Percentiles rank a stretch among this genome's conserved stretches.
phyloP scores from a whole-genome alignment of 2,329 filamentous ascomycete genomes.

The Ophiostoma sp. region DNA sequence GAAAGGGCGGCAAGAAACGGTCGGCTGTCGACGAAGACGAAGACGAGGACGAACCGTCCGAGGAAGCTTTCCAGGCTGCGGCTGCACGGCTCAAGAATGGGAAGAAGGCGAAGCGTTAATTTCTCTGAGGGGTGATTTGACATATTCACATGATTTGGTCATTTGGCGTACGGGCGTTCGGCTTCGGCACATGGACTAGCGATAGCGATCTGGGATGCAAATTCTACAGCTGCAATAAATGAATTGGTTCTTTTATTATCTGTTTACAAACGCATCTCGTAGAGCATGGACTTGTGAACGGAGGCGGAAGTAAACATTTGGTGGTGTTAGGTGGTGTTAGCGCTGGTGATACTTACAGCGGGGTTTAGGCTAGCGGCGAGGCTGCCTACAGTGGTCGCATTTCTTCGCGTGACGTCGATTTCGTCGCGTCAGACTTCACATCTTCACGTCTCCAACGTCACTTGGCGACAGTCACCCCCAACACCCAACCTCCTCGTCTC shows the following conservation, averaged over 20 bases:
- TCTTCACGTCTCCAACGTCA: background rate
- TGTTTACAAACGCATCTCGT: background rate
- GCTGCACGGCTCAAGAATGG: slow-evolving; percentile 50
- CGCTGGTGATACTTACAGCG: background rate
- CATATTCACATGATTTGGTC: background rate
- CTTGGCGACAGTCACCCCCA: background rate
- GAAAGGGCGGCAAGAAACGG: slow-evolving; percentile 48
- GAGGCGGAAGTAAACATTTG: background rate
- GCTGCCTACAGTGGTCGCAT: slow-evolving; percentile 5
- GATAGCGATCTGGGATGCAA: slow-evolving; percentile 5
- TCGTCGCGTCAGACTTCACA: background rate
- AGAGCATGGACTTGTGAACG: background rate
- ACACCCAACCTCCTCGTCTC: background rate
- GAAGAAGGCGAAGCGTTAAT: slow-evolving; percentile 28
- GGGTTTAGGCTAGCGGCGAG: background rate
- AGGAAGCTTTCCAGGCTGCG: slow-evolving; percentile 61
- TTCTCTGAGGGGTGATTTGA: background rate
- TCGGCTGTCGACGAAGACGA: slow-evolving; percentile 54
- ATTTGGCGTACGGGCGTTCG: background rate
- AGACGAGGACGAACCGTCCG: slow-evolving; percentile 57
- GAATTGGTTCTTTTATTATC: background rate
- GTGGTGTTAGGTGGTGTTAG: background rate
- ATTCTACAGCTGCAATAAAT: background rate
- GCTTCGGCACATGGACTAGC: slow-evolving; percentile 1
- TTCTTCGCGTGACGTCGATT: background rate